Conservation (phyloP, 495 filamentous ascomycete species). For the Lasiosphaeris hirsuta region DNA sequence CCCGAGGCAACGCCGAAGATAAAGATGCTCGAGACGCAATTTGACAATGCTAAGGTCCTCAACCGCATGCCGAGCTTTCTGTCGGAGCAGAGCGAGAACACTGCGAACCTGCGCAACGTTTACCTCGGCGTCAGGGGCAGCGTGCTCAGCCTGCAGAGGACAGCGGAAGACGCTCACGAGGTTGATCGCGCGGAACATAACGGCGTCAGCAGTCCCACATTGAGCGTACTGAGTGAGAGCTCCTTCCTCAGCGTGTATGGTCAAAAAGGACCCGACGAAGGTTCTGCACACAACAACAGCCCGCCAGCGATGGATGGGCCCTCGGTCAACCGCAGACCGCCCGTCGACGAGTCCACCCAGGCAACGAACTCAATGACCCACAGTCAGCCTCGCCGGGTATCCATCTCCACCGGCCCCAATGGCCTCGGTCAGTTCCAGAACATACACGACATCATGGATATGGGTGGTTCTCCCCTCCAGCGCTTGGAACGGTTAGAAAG, state of each 20-base stretch:
- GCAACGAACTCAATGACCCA: slow-evolving; percentile 13
- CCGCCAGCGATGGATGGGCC: slow-evolving; percentile 29
- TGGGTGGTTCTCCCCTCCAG: slow-evolving; percentile 38
- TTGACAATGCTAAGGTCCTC: slow-evolving; percentile 28
- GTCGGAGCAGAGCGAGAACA: slow-evolving; percentile 57
- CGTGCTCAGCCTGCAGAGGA: slow-evolving; percentile 35
- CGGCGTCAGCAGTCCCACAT: slow-evolving; percentile 55
- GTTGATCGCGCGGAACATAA: slow-evolving; percentile 27
- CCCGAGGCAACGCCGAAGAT: slow-evolving; percentile 18
- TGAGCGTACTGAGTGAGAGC: slow-evolving; percentile 77
- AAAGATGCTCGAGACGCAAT: slow-evolving; percentile 14
- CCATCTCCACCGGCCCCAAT: slow-evolving; percentile 18
- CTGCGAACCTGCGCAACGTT: slow-evolving; percentile 62
- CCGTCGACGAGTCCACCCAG: slow-evolving; percentile 22
- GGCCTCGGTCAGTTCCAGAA: slow-evolving; percentile 35
- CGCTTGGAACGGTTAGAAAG: slow-evolving; percentile 36
- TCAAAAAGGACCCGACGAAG: slow-evolving; percentile 29
- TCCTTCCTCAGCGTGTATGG: slow-evolving; percentile 71
- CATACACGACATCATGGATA: slow-evolving; percentile 39
- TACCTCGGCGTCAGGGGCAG: slow-evolving; percentile 53
- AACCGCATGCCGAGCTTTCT: slow-evolving; percentile 65
- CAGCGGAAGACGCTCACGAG: slow-evolving; percentile 37
- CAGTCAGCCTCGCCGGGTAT: slow-evolving; percentile 11
- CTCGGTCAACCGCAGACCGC: slow-evolving; percentile 7
- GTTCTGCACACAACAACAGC: slow-evolving; percentile 21